Evolutionary conservation across 1,284 basidiomycete genomes (phyloP).

Genomic region (Athelia sp.): DNA sequence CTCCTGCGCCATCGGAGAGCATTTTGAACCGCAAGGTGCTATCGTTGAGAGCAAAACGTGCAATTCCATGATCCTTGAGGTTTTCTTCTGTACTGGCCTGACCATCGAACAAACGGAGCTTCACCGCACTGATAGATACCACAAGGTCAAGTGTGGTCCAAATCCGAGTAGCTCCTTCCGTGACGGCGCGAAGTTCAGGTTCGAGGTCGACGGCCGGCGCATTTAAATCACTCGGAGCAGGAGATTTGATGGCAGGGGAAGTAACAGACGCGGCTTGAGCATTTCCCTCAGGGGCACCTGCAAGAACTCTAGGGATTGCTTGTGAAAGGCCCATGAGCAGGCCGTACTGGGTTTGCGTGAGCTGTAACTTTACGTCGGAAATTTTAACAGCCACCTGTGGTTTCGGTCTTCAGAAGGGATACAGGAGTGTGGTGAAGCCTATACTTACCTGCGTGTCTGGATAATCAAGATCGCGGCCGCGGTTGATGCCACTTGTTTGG

Average conservation of each 20-base stretch:
- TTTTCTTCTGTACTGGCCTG: slow-evolving; percentile 56
- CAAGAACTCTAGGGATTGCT: slow-evolving; percentile 72
- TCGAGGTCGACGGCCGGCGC: slow-evolving; percentile 38
- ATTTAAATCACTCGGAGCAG: slow-evolving; percentile 6
- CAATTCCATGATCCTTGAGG: slow-evolving; percentile 79
- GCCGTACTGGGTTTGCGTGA: slow-evolving; percentile 90
- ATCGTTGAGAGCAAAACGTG: slow-evolving; percentile 80
- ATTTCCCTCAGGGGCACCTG: slow-evolving; percentile 32
- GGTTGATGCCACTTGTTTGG: slow-evolving; percentile 55
- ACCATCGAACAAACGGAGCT: slow-evolving; percentile 88
- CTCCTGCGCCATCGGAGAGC: slow-evolving; percentile 74
- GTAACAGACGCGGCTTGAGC: slow-evolving; percentile 19
- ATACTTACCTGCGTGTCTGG: slow-evolving; percentile 70
- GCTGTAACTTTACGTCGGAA: slow-evolving; percentile 85
- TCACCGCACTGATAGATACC: slow-evolving; percentile 72
- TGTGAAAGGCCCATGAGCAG: slow-evolving; percentile 70
- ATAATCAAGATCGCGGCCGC: slow-evolving; percentile 38
- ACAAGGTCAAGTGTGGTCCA: slow-evolving; percentile 77
- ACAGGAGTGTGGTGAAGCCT: not conserved
- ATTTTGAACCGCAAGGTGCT: slow-evolving; percentile 81
- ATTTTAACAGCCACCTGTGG: slow-evolving; percentile 73
- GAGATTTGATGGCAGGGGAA: not conserved
- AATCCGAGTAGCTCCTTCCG: slow-evolving; percentile 22
- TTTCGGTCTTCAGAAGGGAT: not conserved
- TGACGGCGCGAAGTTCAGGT: slow-evolving; percentile 46